phyloP scores from a whole-genome alignment of 2,329 filamentous ascomycete genomes.

The Domatiomyces catenatus region DNA sequence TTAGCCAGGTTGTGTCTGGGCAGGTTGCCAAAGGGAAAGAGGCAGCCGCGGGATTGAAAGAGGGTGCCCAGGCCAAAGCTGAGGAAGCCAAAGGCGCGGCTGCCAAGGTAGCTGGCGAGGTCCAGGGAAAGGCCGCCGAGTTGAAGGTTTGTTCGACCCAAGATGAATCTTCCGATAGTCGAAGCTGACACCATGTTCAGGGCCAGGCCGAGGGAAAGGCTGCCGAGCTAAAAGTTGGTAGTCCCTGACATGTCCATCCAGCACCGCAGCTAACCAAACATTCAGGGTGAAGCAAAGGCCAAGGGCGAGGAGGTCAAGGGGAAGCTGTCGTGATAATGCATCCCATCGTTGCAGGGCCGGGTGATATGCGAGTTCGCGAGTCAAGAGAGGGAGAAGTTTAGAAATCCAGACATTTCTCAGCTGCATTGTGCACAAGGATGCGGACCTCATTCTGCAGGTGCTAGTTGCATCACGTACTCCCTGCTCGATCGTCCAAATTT shows the following conservation, averaged over 20 bases:
- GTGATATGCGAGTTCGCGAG: too few species aligned
- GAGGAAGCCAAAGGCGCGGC: constrained; percentile 34
- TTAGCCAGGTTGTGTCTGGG: constrained; percentile 41
- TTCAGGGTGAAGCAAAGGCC: constrained; percentile 19
- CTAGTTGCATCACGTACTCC: constrained; percentile 92
- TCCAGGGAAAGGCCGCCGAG: constrained; percentile 21
- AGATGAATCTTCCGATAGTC: constrained; percentile 1
- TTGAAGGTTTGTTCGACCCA: not conserved
- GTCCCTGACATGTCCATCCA: not conserved
- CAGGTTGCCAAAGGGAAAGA: constrained; percentile 47
- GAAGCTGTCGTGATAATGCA: not conserved
- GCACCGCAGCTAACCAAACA: constrained; percentile 18
- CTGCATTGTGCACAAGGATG: not conserved
- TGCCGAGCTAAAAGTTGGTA: constrained; percentile 5
- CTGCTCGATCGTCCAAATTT: constrained; percentile 74
- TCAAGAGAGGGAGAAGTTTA: too few species aligned
- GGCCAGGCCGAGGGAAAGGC: constrained; percentile 19
- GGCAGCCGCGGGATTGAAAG: constrained; percentile 39
- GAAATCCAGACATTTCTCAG: not conserved
- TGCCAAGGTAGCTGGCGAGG: constrained; percentile 24
- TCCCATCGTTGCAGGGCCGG: not conserved
- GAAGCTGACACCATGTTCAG: constrained; percentile 18
- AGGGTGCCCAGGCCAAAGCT: constrained; percentile 30
- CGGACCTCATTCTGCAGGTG: constrained; percentile 20
- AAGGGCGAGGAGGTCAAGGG: constrained; percentile 11